These are phyloP conservation scores for Lentinula aciculospora DNA, from an alignment of 768 basidiomycete genomes.

Conservation along the genomic window DNA sequence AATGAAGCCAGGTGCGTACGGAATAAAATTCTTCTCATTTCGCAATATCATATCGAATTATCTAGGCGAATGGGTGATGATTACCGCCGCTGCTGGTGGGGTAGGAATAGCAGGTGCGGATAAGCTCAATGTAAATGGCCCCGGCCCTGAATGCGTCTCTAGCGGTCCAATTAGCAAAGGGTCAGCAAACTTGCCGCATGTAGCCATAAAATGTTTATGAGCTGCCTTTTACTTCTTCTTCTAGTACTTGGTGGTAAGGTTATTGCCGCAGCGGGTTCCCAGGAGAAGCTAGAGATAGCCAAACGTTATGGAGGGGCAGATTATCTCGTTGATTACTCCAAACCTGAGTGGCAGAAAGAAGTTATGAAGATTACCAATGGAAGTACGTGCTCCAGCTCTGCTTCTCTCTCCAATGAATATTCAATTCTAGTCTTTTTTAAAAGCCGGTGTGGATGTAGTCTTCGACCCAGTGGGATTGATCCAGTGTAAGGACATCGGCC, in stretches of 20 bases:
- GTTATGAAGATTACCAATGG: slow-evolving; percentile 79
- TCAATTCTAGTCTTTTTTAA: background rate
- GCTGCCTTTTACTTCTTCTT: background rate
- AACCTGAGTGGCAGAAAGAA: slow-evolving; percentile 82
- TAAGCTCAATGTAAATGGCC: background rate
- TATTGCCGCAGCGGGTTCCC: slow-evolving; percentile 86
- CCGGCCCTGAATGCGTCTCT: background rate
- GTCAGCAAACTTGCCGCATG: slow-evolving; percentile 26
- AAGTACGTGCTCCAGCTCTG: slow-evolving; percentile 32
- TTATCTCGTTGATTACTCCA: slow-evolving; percentile 72
- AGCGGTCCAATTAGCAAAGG: slow-evolving; percentile 91
- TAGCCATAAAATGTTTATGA: background rate
- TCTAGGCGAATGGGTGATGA: slow-evolving; percentile 84
- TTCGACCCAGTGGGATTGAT: slow-evolving; percentile 86
- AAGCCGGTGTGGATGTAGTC: slow-evolving; percentile 35
- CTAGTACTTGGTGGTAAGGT: slow-evolving; percentile 87
- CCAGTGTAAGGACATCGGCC: slow-evolving; percentile 34
- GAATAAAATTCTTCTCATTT: slow-evolving; percentile 9
- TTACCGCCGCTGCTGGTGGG: slow-evolving; percentile 94
- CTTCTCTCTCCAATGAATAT: background rate
- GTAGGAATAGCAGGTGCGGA: slow-evolving; percentile 63
- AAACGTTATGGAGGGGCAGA: slow-evolving; percentile 79
- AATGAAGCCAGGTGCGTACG: slow-evolving; percentile 57
- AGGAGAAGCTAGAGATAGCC: slow-evolving; percentile 74
- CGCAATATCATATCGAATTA: slow-evolving; percentile 2